Evolutionary conservation across 805 yeast genomes (phyloP), one percentile per base, ranked within the genome.

Genomic region (Nakazawaea laoshanensis): DNA sequence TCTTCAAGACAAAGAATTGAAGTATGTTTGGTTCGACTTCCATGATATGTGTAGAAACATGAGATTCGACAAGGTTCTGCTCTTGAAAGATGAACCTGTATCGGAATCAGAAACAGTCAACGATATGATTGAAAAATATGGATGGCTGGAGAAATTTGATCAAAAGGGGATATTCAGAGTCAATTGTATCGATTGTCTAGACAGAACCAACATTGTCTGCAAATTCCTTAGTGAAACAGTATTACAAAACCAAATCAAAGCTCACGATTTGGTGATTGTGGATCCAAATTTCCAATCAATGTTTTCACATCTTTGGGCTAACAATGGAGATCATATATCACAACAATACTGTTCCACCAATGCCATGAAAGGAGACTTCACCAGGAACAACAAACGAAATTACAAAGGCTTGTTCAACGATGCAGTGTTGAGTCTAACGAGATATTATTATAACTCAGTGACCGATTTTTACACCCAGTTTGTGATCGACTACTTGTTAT

Each of bases 311-410:
- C 29, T 65, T 8, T 77, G 84, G 84, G 84, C 84, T 2, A 80
- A 76, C 45, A 74, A 77, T 46, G 84, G 83, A 2, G 83, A 77
- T 45, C 73, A 69, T 14, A 70, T 77, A 17, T 74, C 82, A 8
- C 72, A 65, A 29, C 78, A 74, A 39, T 77, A 77, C 45, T 70
- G 77, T 3, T 67, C 72, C 4, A 72, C 79, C 1, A 67, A 65
- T 46, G 78, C 77, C 0, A 49, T 72, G 38, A 66, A 65, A 39
- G 70, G 70, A 5, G 72, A 65, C 34, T 65, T 50, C 39, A 66
- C 70, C 1, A 42, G 72, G 36, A 61, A 66, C 1, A 52, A 60
- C 11, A 55, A 59, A 37, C 49, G 72, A 28, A 58, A 59, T 31
- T 57, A 62, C 34, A 43, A 51, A 19, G 71, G 72, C 0, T 46